Percentiles rank a stretch among this genome's conserved stretches.
Evolutionary conservation across 352 stramenopile genomes (phyloP).

Genomic region (Globisporangium okanoganense): DNA sequence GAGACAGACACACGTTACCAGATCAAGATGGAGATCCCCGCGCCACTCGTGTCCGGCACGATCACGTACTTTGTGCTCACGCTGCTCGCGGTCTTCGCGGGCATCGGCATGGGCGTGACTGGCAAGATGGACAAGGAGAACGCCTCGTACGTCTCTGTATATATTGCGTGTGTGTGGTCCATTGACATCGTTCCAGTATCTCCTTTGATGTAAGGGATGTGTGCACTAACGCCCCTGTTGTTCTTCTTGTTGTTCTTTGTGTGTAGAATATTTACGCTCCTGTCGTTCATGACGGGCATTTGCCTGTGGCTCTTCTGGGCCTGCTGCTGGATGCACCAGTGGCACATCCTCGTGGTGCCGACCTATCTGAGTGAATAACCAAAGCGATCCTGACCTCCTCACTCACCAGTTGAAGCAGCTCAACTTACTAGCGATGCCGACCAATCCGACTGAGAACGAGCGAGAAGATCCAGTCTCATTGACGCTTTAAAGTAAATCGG

Average conservation of each 20-base stretch:
- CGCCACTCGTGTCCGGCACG: slow-evolving; percentile 73
- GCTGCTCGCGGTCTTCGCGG: slow-evolving; percentile 68
- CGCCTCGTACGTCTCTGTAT: slow-evolving; percentile 57
- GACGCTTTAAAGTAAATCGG: not conserved
- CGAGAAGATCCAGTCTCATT: not conserved
- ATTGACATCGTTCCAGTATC: slow-evolving; percentile 8
- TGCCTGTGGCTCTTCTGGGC: slow-evolving; percentile 90
- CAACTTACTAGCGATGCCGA: not conserved
- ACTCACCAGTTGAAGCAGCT: not conserved
- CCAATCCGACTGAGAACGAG: not conserved
- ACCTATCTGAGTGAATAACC: slow-evolving; percentile 71
- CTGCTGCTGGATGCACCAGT: slow-evolving; percentile 90
- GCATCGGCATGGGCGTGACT: slow-evolving; percentile 72
- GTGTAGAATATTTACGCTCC: slow-evolving; percentile 75
- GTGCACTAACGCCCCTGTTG: not conserved
- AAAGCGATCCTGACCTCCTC: not conserved
- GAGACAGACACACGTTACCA: not conserved
- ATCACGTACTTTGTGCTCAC: slow-evolving; percentile 88
- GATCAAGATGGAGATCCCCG: slow-evolving; percentile 61
- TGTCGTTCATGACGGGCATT: slow-evolving; percentile 77
- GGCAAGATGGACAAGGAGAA: slow-evolving; percentile 85
- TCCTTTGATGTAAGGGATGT: not conserved
- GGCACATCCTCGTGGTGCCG: slow-evolving; percentile 84
- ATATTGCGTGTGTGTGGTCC: not conserved
- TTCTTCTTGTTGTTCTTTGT: not conserved